Percentiles rank a stretch among this genome's conserved stretches.
These are phyloP conservation scores for Beauveria australis DNA, from an alignment of 2,329 filamentous ascomycete genomes.

Conservation along the genomic window DNA sequence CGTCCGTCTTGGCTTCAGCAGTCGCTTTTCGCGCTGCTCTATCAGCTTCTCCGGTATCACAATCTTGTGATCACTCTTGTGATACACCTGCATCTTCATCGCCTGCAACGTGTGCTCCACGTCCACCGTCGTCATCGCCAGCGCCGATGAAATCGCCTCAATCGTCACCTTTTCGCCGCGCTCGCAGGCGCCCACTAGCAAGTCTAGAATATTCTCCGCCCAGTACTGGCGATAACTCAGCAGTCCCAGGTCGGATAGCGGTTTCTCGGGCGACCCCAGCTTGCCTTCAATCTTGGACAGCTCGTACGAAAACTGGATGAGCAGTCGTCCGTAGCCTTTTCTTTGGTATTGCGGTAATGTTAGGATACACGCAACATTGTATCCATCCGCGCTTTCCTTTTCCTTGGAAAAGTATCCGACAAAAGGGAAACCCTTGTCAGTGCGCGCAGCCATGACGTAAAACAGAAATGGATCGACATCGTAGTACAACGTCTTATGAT, in stretches of 20 bases:
- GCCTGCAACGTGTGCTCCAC: constrained; percentile 92
- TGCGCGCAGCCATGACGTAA: constrained; percentile 90
- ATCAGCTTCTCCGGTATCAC: constrained; percentile 81
- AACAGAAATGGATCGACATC: constrained; percentile 99
- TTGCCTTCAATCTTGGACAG: constrained; percentile 92
- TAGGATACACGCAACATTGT: constrained; percentile 96
- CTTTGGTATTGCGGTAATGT: constrained; percentile 94
- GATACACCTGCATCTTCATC: constrained; percentile 89
- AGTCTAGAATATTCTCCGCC: constrained; percentile 87
- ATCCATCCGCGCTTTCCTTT: constrained; percentile 92
- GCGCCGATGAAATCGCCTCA: constrained; percentile 67
- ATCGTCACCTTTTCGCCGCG: constrained; percentile 69
- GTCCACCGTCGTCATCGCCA: constrained; percentile 96
- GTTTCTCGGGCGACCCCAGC: constrained; percentile 92
- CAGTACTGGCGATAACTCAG: constrained; percentile 95
- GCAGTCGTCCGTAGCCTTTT: constrained; percentile 82
- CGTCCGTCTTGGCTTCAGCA: constrained; percentile 63
- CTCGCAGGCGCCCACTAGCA: constrained; percentile 67
- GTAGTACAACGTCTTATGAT: constrained; percentile 98
- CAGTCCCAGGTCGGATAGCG: constrained; percentile 84
- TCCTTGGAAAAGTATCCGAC: constrained; percentile 99
- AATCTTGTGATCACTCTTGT: constrained; percentile 94
- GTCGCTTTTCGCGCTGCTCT: constrained; percentile 70
- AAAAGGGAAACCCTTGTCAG: constrained; percentile 84
- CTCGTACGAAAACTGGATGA: constrained; percentile 97